A percentile compares a stretch with the other conserved stretches of the same genome.
Conservation (phyloP, 2,329 filamentous ascomycete species). For the Thelonectria discophora region DNA sequence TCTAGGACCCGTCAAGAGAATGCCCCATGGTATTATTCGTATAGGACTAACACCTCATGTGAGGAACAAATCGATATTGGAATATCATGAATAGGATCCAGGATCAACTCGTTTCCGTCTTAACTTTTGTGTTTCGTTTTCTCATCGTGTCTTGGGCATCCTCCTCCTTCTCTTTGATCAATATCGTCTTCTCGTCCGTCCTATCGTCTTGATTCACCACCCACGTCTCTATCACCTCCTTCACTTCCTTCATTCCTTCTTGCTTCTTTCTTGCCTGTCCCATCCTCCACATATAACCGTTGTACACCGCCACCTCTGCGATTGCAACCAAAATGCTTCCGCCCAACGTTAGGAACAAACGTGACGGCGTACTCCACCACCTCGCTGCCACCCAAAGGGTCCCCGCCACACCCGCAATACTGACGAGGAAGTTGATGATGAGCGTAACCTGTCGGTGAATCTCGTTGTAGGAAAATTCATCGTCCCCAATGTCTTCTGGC, state of each 20-base stretch:
- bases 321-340: conserved; percentile 75
- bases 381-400: conserved; percentile 81
- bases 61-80: no score
- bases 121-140: conserved; percentile 37
- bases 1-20: no score
- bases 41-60: no score
- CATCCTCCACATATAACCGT: conserved; percentile 77
- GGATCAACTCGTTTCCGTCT: no score
- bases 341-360: conserved; percentile 75
- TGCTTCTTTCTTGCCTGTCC: conserved; percentile 73
- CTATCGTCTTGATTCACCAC: conserved; percentile 59
- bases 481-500: conserved; percentile 61
- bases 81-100: no score
- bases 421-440: conserved; percentile 89
- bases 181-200: conserved; percentile 35
- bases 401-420: conserved; percentile 79
- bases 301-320: conserved; percentile 81
- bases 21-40: no score
- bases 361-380: conserved; percentile 77
- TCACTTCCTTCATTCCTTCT: conserved; percentile 68
- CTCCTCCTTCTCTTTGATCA: conserved; percentile 38
- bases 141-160: conserved; percentile 35
- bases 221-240: conserved; percentile 78
- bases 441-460: conserved; percentile 83
- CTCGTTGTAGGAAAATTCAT: conserved; percentile 75